phyloP scores from a whole-genome alignment of 495 filamentous ascomycete species.

The Penicillium diatomitis region DNA sequence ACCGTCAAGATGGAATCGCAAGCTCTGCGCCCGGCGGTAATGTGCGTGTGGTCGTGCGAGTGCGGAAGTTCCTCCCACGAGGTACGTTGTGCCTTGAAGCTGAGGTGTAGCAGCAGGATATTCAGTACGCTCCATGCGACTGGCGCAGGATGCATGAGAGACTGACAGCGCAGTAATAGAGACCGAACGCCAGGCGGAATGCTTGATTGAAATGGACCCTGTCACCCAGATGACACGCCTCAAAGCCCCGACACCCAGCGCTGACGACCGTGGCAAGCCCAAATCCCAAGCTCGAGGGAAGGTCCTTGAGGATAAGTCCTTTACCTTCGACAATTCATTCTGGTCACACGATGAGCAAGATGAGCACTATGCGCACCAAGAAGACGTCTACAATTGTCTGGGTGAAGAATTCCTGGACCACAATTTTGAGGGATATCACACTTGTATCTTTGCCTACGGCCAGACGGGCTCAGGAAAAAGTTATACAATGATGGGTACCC shows the following conservation, averaged over 20 bases:
- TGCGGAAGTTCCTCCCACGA: conserved; percentile 79
- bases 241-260: conserved; percentile 49
- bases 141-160: too few species aligned
- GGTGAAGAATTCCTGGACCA: conserved; percentile 98
- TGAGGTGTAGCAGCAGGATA: neutral
- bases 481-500: conserved; percentile 99
- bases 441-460: conserved; percentile 97
- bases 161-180: conserved; percentile 43
- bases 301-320: conserved; percentile 75
- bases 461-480: conserved; percentile 97
- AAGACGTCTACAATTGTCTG: conserved; percentile 87
- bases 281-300: conserved; percentile 61
- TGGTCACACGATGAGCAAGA: conserved; percentile 79
- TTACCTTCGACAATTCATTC: conserved; percentile 96
- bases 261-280: conserved; percentile 54
- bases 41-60: conserved; percentile 89
- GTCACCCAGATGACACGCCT: conserved; percentile 71
- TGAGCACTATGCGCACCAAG: conserved; percentile 73
- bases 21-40: conserved; percentile 58
- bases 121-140: neutral
- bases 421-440: conserved; percentile 99
- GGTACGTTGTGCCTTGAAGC: conserved; percentile 46
- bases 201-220: conserved; percentile 86
- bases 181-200: conserved; percentile 66
- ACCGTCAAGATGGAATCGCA: conserved; percentile 20